Base-by-base conservation (phyloP, 1,284 basidiomycete genomes). In the Rhizoctonia solani region DNA sequence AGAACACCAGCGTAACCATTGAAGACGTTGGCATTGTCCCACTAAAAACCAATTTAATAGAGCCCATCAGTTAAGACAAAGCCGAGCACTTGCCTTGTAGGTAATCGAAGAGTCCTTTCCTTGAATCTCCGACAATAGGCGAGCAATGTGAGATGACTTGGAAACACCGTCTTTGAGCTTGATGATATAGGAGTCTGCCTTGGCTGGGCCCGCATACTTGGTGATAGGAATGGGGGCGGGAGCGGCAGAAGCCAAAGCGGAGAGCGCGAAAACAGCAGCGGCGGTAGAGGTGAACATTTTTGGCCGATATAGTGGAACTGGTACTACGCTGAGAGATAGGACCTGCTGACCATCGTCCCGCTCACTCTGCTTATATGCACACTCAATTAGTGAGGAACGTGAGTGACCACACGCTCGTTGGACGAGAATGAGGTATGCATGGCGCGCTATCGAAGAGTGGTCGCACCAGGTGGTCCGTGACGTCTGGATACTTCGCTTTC, bases 1-100 rank as follows among this genome's bases (percentile, higher is more conserved):
- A 69, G 41, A 11, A 34, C 55, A 49, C 70, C 70, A 21, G 70
- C 67, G 25, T 70, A 71, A 11, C 67, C 70, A 25, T 71, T 52
- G 37, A 70, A 53, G 54, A 71, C 61, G 39, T 23, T 54, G n/a
- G 55, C 55, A 47, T 66, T 68, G 55, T 70, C 52, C 46, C 63
- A 53, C 50, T 53, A 21, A 6, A 19, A 5, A 46, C 8, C 11
- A 23, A 30, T 30, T 16, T 53, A 30, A 3, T 3, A 3, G 50
- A 27, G n/a, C 34, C 37, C 39, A 54, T 46, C 29, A 16, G 14
- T 42, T 65, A 46, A 11, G 3, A 23, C 5, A 16, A 30, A n/a
- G 6, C 23, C n/a, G n/a, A n/a, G n/a, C 14, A 50, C 37, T 19
- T 54, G 54, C 61, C 50, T 65, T 30, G 61, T 65, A 65, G n/a